phyloP scores from a whole-genome alignment of 2,329 filamentous ascomycete species.

The Sporothrix brasiliensis region DNA sequence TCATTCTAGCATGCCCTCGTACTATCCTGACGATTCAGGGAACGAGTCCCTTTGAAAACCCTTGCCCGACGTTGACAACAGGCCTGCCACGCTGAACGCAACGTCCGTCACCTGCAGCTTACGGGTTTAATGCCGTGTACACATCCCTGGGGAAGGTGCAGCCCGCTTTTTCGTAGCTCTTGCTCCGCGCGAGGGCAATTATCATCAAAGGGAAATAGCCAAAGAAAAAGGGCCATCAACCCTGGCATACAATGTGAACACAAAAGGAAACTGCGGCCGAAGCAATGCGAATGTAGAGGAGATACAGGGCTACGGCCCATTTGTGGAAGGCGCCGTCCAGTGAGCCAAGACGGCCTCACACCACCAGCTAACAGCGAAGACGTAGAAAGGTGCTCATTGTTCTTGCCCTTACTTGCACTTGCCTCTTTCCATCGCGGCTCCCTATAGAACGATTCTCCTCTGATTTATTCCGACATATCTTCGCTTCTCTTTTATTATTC shows the following conservation, averaged over 20 bases:
- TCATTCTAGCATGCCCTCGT: background rate
- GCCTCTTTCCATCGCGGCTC: background rate
- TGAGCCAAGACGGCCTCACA: conserved; percentile 23
- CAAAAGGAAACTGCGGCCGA: background rate
- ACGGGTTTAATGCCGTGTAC: too few species aligned
- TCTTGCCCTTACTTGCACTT: background rate
- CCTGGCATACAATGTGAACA: background rate
- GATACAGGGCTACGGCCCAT: background rate
- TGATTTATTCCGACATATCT: background rate
- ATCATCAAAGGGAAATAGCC: background rate
- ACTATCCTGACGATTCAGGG: conserved; percentile 16
- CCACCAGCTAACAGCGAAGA: background rate
- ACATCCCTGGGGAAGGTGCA: background rate
- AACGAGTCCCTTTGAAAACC: conserved; percentile 11
- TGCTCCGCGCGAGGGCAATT: background rate
- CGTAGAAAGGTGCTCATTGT: background rate
- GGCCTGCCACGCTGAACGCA: conserved; percentile 3
- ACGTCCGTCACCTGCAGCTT: conserved; percentile 15
- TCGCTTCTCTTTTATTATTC: background rate
- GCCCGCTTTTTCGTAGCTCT: background rate
- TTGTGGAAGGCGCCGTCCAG: conserved; percentile 17
- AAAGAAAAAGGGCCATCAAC: background rate
- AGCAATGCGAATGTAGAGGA: background rate
- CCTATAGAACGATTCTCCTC: background rate
- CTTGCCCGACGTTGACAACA: background rate